Conservation (phyloP, 345 rosid genomes). For the Carallia pectinifolia region DNA sequence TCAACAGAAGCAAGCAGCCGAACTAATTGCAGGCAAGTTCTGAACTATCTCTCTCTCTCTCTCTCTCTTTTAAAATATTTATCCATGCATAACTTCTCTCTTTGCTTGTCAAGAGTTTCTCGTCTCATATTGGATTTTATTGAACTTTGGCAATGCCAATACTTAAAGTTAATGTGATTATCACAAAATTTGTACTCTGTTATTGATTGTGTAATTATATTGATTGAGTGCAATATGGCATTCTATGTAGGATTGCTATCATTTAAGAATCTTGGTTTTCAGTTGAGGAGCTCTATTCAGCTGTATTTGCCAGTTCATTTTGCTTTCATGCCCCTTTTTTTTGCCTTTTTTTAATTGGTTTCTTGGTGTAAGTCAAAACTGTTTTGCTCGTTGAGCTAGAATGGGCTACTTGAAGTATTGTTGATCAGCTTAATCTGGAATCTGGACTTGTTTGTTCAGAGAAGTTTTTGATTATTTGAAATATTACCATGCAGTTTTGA, state of each 20-base stretch:
- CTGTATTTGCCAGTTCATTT: background rate
- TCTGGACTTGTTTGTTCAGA: background rate
- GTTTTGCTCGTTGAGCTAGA: background rate
- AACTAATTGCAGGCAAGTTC: slow-evolving; percentile 53
- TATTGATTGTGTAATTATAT: background rate
- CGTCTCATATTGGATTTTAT: slow-evolving; percentile 1
- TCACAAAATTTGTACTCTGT: background rate
- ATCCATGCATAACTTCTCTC: background rate
- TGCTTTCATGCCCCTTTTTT: background rate
- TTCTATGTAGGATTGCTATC: background rate
- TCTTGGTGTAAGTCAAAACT: background rate
- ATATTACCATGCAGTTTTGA: background rate
- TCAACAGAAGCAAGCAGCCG: slow-evolving; percentile 72
- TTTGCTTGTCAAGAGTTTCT: background rate
- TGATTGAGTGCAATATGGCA: background rate
- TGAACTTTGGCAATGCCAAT: background rate
- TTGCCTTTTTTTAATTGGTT: background rate
- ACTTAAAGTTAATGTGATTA: background rate
- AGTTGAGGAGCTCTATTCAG: background rate
- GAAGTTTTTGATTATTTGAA: background rate
- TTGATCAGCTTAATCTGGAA: background rate
- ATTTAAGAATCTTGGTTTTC: background rate
- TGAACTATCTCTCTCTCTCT: background rate
- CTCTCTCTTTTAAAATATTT: background rate
- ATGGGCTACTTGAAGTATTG: background rate